Evolutionary conservation across 2,329 filamentous ascomycete species (phyloP).

Genomic region (Ophiocordyceps robertsii): DNA sequence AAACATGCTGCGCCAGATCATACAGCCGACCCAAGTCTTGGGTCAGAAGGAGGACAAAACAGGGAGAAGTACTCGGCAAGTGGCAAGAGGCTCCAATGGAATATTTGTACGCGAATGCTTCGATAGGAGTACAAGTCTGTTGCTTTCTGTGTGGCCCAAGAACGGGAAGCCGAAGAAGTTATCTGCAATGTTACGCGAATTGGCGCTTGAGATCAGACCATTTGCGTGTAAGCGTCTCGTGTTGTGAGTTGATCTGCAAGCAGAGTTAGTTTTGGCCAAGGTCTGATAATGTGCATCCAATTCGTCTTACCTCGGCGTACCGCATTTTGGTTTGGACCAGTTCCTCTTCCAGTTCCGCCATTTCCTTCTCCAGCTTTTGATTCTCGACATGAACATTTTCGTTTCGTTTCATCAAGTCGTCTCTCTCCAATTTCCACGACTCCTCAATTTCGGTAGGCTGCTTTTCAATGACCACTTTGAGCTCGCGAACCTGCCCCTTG

Average conservation of each 20-base stretch:
- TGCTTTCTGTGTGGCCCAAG: neutral
- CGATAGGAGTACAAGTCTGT: neutral
- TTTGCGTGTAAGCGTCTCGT: slow-evolving; percentile 62
- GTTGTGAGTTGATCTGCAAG: slow-evolving; percentile 51
- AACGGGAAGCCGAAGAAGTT: neutral
- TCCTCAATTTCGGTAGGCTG: slow-evolving; percentile 83
- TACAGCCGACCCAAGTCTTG: neutral
- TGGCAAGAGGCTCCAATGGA: neutral
- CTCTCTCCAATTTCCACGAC: slow-evolving; percentile 71
- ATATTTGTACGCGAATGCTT: slow-evolving; percentile 13
- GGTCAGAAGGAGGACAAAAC: neutral
- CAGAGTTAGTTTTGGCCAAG: slow-evolving; percentile 4
- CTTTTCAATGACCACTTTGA: slow-evolving; percentile 75
- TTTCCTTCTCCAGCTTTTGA: slow-evolving; percentile 70
- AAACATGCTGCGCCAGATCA: no score
- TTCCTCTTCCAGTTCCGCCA: slow-evolving; percentile 83
- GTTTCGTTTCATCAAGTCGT: slow-evolving; percentile 84
- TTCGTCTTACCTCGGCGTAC: slow-evolving; percentile 73
- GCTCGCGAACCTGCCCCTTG: slow-evolving; percentile 70
- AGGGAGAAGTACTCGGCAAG: neutral
- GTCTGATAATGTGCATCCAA: neutral
- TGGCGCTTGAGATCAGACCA: slow-evolving; percentile 61
- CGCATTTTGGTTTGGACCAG: slow-evolving; percentile 89
- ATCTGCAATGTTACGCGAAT: slow-evolving; percentile 24
- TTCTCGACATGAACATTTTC: slow-evolving; percentile 92